phyloP scores from a whole-genome alignment of 768 basidiomycete species.

The Paxillus rubicundulus region DNA sequence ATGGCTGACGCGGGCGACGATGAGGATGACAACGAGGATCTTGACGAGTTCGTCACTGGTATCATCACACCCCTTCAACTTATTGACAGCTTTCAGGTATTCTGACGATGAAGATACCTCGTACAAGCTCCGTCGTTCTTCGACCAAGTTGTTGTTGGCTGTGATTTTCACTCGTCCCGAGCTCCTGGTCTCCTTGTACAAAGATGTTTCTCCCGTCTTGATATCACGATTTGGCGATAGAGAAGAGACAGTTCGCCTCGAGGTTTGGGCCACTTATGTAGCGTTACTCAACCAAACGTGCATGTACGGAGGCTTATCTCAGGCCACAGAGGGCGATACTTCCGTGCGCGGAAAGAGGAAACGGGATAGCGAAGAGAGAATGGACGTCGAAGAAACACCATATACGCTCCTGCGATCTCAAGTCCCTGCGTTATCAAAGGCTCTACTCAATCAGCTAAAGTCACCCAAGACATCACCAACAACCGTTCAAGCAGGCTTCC shows the following conservation, averaged over 20 bases:
- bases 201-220: constrained; percentile 80
- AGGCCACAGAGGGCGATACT: constrained; percentile 46
- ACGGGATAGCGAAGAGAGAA: constrained; percentile 70
- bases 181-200: constrained; percentile 74
- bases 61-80: background rate
- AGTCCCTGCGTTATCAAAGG: constrained; percentile 75
- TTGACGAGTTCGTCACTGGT: constrained; percentile 60
- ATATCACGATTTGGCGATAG: constrained; percentile 92
- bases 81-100: constrained; percentile 51
- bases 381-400: constrained; percentile 73
- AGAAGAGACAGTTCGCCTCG: constrained; percentile 90
- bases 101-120: constrained; percentile 98
- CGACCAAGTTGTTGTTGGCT: constrained; percentile 85
- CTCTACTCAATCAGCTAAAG: constrained; percentile 82
- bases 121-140: constrained; percentile 93
- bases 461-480: constrained; percentile 71
- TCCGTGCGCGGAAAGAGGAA: constrained; percentile 68
- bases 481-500: constrained; percentile 85
- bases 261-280: constrained; percentile 87
- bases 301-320: constrained; percentile 67
- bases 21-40: constrained; percentile 79
- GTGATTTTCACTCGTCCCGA: constrained; percentile 91
- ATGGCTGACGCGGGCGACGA: constrained; percentile 59
- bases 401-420: constrained; percentile 69
- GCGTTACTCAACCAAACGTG: constrained; percentile 80